Evolutionary conservation across 495 filamentous ascomycete genomes (phyloP), one percentile per base, ranked within the genome.

Genomic region (Lasiosphaeria hispida): DNA sequence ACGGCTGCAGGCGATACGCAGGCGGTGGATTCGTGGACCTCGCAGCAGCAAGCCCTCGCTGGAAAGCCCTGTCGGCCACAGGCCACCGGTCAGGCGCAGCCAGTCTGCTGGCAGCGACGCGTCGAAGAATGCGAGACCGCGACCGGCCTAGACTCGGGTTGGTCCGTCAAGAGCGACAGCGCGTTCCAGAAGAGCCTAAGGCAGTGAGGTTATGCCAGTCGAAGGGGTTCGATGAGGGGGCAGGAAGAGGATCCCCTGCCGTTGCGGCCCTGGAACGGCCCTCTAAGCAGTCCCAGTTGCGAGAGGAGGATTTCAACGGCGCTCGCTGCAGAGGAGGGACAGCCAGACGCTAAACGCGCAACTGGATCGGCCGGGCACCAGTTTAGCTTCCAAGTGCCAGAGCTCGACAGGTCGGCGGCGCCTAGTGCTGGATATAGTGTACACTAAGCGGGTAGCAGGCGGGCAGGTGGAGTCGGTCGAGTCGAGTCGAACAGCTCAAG

Each of bases 221-320:
- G 36, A 63, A 59, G 55, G 60, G 55, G 57, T 40, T 11, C 23
- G 23, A 30, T 30, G 23, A 30, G 23, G 23, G 23, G 23, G 23
- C 23, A 30, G 19, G 34, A 41, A 50, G 37, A 30, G 23, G 39
- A n/a, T 52, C 18, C 38, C 38, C 45, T 44, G 48, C 15, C 48
- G 23, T 30, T 44, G 45, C 30, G 19, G 48, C 34, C 40, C 39
- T 44, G 47, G 51, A 45, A 8, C 17, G 42, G 23, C 42, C 36
- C 10, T 44, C 15, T 13, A 23, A 23, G 11, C 13, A 45, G 18
- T 30, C 23, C 23, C 7, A 45, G 53, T 45, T 30, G 58, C 44
- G 49, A 57, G 36, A 41, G 48, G 42, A 57, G 17, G 39, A 11
- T 54, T 55, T 30, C 60, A 63, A 63, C 61, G 61, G 60, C 42